A percentile compares a stretch with the other conserved stretches of the same genome.
These are phyloP conservation scores for Trichoderma erinaceum DNA, from an alignment of 495 filamentous ascomycete genomes.

Conservation along the genomic window DNA sequence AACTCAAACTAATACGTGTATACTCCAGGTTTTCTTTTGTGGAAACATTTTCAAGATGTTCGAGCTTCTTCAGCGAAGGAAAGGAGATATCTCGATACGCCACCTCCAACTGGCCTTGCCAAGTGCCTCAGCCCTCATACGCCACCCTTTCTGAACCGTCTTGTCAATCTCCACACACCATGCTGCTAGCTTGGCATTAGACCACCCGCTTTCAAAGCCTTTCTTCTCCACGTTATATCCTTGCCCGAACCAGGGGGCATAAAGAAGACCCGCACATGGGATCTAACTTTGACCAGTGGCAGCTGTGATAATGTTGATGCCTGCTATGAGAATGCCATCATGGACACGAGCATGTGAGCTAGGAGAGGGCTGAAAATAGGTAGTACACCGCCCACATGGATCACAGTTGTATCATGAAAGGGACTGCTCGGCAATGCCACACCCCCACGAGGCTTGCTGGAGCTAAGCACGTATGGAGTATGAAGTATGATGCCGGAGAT, in stretches of 20 bases:
- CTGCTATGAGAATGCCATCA: neutral
- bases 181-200: neutral
- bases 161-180: constrained; percentile 2
- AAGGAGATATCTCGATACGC: neutral
- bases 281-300: constrained; percentile 3
- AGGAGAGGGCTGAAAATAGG: neutral
- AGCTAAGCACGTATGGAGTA: neutral
- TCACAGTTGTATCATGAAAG: neutral
- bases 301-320: constrained; percentile 5
- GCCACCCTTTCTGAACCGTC: constrained; percentile 1
- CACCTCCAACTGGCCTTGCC: neutral
- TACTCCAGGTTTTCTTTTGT: neutral
- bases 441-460: neutral
- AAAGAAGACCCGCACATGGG: neutral
- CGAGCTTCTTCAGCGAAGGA: neutral
- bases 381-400: neutral
- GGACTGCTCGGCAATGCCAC: neutral
- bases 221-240: constrained; percentile 8
- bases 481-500: neutral
- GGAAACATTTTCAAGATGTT: neutral
- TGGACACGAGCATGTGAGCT: neutral
- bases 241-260: neutral
- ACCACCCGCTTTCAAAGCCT: neutral
- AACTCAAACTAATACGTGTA: neutral
- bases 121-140: neutral